Percentiles rank a stretch among this genome's conserved stretches.
Conservation (phyloP, 2,329 filamentous ascomycete genomes). For the Fusarium protoensiforme region DNA sequence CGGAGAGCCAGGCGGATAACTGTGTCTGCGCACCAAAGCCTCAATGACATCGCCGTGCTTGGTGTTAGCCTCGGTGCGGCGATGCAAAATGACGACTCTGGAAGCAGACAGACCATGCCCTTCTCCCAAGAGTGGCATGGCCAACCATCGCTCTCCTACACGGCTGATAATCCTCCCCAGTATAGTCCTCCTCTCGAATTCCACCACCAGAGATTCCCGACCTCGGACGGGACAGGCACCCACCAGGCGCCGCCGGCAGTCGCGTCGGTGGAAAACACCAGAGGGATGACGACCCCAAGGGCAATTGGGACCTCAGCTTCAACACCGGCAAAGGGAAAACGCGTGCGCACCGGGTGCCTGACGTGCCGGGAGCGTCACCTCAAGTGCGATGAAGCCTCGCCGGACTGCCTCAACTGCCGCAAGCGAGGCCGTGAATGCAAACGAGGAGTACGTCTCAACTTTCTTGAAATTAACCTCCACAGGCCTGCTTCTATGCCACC, state of each 20-base stretch:
- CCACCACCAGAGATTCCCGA: constrained; percentile 5
- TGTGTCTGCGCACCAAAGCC: constrained; percentile 26
- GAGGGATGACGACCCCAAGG: constrained; percentile 19
- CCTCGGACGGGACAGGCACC: background rate
- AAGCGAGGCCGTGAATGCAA: constrained; percentile 90
- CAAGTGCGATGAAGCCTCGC: constrained; percentile 84
- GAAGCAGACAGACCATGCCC: constrained; percentile 27
- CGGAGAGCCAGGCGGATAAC: constrained; percentile 20
- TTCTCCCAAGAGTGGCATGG: constrained; percentile 24
- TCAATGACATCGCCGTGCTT: constrained; percentile 35
- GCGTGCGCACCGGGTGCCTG: constrained; percentile 89
- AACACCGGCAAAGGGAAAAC: constrained; percentile 63
- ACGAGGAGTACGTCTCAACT: constrained; percentile 87
- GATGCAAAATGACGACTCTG: constrained; percentile 40
- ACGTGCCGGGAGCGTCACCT: constrained; percentile 91
- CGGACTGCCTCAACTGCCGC: constrained; percentile 79
- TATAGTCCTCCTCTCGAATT: constrained; percentile 10
- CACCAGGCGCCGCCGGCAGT: constrained; percentile 9
- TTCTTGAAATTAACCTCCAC: constrained; percentile 84
- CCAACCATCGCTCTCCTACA: constrained; percentile 19
- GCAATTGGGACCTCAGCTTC: constrained; percentile 16
- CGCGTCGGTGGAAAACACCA: constrained; percentile 16
- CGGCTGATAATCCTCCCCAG: background rate
- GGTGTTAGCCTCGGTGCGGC: constrained; percentile 35
- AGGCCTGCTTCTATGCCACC: constrained; percentile 65